A percentile compares a stretch with the other conserved stretches of the same genome.
These are phyloP conservation scores for Blastocystis sp. DNA, from an alignment of 352 stramenopile genomes.

Conservation along the genomic window DNA sequence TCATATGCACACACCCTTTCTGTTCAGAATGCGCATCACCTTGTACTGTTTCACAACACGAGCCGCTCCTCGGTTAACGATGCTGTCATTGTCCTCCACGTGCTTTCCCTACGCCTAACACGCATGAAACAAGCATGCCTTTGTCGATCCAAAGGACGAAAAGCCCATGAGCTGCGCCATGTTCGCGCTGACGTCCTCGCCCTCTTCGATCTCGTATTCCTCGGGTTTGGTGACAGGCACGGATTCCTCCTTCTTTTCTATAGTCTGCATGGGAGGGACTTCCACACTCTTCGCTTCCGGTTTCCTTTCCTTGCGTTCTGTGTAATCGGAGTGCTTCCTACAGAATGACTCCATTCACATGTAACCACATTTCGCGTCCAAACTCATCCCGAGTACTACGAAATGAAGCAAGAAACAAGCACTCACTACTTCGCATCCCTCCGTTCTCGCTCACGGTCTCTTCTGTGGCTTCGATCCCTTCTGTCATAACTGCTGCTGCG, in stretches of 20 bases:
- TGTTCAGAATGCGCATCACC: conserved; percentile 53
- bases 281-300: background rate
- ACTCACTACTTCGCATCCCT: background rate
- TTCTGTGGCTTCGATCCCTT: conserved; percentile 23
- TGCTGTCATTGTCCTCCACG: conserved; percentile 40
- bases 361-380: conserved; percentile 36
- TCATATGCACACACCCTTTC: conserved; percentile 3
- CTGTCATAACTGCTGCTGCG: conserved; percentile 16
- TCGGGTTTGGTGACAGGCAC: background rate
- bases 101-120: conserved; percentile 36
- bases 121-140: background rate
- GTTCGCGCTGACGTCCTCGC: conserved; percentile 22
- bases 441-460: conserved; percentile 11
- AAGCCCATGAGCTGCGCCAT: conserved; percentile 54
- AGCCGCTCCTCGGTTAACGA: conserved; percentile 39
- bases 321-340: conserved; percentile 36
- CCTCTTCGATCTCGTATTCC: conserved; percentile 32
- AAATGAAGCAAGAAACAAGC: background rate
- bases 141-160: conserved; percentile 45
- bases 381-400: conserved; percentile 56
- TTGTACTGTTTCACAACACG: conserved; percentile 61
- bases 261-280: background rate
- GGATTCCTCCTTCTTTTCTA: background rate
- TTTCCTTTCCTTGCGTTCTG: conserved; percentile 4
- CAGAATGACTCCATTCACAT: background rate